Evolutionary conservation across 179 eudicot species (phyloP).

Genomic region (Beta lomatogona): DNA sequence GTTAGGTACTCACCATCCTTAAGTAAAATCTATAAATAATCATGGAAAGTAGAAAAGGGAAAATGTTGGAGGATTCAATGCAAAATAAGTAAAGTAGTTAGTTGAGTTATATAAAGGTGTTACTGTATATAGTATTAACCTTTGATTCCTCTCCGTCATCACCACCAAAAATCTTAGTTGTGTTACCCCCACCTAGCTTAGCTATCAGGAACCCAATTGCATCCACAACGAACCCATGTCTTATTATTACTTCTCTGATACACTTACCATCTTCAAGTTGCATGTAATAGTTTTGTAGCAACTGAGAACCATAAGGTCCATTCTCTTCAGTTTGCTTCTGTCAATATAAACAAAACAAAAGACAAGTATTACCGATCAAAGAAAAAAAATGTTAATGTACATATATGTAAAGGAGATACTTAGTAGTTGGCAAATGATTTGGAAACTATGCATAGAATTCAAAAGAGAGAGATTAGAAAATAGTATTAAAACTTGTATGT

Average conservation of each 20-base stretch:
- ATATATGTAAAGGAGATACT: no score
- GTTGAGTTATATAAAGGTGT: no score
- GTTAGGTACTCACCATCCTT: neutral
- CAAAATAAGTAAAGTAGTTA: no score
- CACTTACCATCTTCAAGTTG: neutral
- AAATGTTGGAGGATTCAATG: neutral
- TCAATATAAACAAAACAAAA: no score
- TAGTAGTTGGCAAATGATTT: no score
- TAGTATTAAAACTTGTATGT: no score
- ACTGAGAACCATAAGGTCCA: constrained; percentile 4
- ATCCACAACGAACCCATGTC: neutral
- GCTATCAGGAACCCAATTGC: neutral
- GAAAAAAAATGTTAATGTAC: no score
- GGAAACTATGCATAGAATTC: no score
- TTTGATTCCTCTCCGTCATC: neutral
- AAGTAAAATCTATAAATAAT: neutral
- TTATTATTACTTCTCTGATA: neutral
- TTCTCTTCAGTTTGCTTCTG: neutral
- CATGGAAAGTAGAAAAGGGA: neutral
- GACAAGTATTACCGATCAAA: no score
- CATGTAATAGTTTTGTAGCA: neutral
- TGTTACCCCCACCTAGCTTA: neutral
- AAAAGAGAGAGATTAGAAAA: no score
- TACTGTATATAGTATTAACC: no score
- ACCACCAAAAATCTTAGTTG: neutral